Percentiles rank a stretch among this genome's conserved stretches.
These are phyloP conservation scores for Spergularia marina DNA, from an alignment of 148 eudicot genomes.

Conservation along the genomic window DNA sequence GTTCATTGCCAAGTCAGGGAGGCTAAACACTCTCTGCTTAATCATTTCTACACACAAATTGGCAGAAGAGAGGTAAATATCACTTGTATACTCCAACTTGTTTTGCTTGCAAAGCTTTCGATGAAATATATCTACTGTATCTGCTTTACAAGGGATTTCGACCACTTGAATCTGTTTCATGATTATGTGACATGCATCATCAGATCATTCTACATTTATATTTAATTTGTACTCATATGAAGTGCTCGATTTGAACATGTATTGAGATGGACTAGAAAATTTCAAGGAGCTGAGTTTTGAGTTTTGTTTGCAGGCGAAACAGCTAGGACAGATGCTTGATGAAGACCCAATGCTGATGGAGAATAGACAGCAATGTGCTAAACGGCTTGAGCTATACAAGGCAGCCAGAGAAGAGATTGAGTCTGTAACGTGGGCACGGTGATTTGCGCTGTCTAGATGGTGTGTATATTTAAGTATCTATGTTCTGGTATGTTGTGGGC, in stretches of 20 bases:
- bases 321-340: slow-evolving; percentile 69
- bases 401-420: slow-evolving; percentile 88
- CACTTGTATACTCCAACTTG: no score
- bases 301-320: slow-evolving; percentile 53
- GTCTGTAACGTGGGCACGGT: slow-evolving; percentile 75
- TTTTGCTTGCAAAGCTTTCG: neutral
- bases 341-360: slow-evolving; percentile 94
- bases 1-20: slow-evolving; percentile 89
- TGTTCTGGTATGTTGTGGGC: neutral
- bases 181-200: no score
- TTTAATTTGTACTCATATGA: neutral
- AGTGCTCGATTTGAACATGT: no score
- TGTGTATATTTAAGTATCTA: neutral
- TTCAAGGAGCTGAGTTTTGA: no score
- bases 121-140: no score
- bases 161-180: neutral
- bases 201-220: neutral
- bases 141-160: no score
- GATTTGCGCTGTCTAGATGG: slow-evolving; percentile 4
- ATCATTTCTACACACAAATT: slow-evolving; percentile 66
- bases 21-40: slow-evolving; percentile 71
- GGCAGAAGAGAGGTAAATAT: slow-evolving; percentile 72
- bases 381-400: slow-evolving; percentile 87
- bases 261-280: no score
- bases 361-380: slow-evolving; percentile 63